These are phyloP conservation scores for Byssochlamys sp. DNA, from an alignment of 2,329 filamentous ascomycete genomes.

Conservation along the genomic window DNA sequence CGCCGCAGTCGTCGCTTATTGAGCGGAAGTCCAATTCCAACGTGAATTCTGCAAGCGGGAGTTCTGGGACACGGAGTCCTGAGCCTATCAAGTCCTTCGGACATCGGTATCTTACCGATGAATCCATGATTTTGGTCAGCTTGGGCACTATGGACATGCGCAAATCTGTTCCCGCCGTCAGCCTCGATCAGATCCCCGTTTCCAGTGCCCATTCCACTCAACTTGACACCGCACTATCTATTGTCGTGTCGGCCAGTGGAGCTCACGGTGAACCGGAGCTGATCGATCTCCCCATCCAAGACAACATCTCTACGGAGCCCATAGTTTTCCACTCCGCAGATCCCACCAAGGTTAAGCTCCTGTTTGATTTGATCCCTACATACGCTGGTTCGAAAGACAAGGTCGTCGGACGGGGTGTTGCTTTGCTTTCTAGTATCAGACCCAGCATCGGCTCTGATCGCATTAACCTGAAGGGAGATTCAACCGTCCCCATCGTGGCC, in stretches of 20 bases:
- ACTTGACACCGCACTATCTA: slow-evolving; percentile 82
- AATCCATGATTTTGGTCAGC: slow-evolving; percentile 83
- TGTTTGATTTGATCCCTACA: slow-evolving; percentile 92
- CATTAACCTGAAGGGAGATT: slow-evolving; percentile 85
- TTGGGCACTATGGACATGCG: slow-evolving; percentile 90
- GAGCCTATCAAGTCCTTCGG: slow-evolving; percentile 92
- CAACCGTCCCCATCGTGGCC: slow-evolving; percentile 82
- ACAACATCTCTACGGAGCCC: slow-evolving; percentile 86
- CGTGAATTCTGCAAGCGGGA: slow-evolving; percentile 30
- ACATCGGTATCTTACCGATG: slow-evolving; percentile 82
- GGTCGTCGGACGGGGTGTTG: slow-evolving; percentile 78
- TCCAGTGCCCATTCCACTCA: slow-evolving; percentile 83
- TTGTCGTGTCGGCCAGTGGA: slow-evolving; percentile 78
- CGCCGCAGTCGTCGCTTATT: slow-evolving; percentile 29
- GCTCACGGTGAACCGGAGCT: slow-evolving; percentile 79
- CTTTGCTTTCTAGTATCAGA: slow-evolving; percentile 75
- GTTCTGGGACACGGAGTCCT: slow-evolving; percentile 31
- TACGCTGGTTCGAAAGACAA: slow-evolving; percentile 76
- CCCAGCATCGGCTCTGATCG: slow-evolving; percentile 72
- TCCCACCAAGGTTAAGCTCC: slow-evolving; percentile 68
- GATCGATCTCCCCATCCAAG: slow-evolving; percentile 85
- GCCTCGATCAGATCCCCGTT: slow-evolving; percentile 77
- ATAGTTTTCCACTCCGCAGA: slow-evolving; percentile 79
- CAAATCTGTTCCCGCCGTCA: slow-evolving; percentile 70
- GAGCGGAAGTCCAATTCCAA: slow-evolving; percentile 33